Evolutionary conservation across 495 filamentous ascomycete genomes (phyloP).

Genomic region (Apiosordaria backusii): DNA sequence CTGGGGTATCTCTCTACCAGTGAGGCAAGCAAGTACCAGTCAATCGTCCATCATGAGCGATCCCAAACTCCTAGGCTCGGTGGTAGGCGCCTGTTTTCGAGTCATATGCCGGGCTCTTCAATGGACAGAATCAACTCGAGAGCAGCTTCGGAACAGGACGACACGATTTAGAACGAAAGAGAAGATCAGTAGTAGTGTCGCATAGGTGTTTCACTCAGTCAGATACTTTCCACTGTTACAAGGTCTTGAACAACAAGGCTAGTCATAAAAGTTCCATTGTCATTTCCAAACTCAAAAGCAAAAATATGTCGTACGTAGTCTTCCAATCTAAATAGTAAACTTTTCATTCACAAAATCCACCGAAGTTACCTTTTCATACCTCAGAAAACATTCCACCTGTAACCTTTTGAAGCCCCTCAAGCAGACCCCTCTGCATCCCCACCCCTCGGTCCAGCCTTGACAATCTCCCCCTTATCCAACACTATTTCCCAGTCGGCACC

Average conservation of each 20-base stretch:
- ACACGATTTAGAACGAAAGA: background rate
- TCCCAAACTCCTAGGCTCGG: background rate
- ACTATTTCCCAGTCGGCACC: constrained; percentile 71
- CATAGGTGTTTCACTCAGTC: background rate
- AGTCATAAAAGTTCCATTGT: too few relatives aligned
- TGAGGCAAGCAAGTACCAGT: background rate
- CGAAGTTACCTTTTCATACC: too few relatives aligned
- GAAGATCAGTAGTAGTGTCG: background rate
- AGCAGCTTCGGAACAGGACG: background rate
- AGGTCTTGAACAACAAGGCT: too few relatives aligned
- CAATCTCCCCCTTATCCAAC: constrained; percentile 60
- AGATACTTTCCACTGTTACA: background rate
- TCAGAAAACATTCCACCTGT: too few relatives aligned
- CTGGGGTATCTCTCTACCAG: background rate
- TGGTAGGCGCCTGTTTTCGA: background rate
- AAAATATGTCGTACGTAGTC: too few relatives aligned
- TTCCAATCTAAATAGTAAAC: background rate
- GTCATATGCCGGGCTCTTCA: background rate
- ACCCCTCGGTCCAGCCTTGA: constrained; percentile 28
- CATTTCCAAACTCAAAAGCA: too few relatives aligned
- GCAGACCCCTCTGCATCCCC: background rate
- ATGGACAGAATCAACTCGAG: background rate
- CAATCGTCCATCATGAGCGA: background rate
- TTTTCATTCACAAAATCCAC: background rate
- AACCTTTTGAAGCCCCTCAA: background rate